Conservation (phyloP, 371 early-diverging fungal genomes). For the Syncephalastrum racemosum region DNA sequence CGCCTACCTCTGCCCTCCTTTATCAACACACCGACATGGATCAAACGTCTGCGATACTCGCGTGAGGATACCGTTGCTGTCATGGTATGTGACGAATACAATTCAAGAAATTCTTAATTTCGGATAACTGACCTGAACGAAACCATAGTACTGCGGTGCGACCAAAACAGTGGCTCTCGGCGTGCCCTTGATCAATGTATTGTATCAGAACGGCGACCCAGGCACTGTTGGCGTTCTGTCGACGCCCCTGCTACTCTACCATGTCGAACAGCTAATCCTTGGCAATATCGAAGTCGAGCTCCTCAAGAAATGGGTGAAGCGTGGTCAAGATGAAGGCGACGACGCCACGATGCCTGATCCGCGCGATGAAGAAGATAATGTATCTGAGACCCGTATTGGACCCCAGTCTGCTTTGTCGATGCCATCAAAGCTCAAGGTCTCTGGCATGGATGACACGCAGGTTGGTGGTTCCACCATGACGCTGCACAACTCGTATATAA, state of each 20-base stretch:
- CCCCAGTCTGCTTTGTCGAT: neutral
- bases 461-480: too few relatives aligned
- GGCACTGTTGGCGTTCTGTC: conserved; percentile 56
- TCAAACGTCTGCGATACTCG: conserved; percentile 40
- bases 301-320: conserved; percentile 55
- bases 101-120: neutral
- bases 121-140: neutral
- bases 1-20: conserved; percentile 37
- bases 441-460: too few relatives aligned
- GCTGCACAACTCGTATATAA: too few relatives aligned
- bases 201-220: conserved; percentile 46
- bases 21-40: conserved; percentile 19
- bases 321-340: conserved; percentile 33
- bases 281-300: conserved; percentile 59
- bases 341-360: conserved; percentile 8
- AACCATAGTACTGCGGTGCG: conserved; percentile 51
- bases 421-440: too few relatives aligned
- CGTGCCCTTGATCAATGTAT: conserved; percentile 68
- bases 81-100: conserved; percentile 33
- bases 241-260: conserved; percentile 65
- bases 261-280: conserved; percentile 67
- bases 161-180: conserved; percentile 76
- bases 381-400: neutral
- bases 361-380: conserved; percentile 18
- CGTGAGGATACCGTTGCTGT: conserved; percentile 60